Evolutionary conservation across 768 basidiomycete genomes (phyloP).

Genomic region (Boletus tylopilopsis): DNA sequence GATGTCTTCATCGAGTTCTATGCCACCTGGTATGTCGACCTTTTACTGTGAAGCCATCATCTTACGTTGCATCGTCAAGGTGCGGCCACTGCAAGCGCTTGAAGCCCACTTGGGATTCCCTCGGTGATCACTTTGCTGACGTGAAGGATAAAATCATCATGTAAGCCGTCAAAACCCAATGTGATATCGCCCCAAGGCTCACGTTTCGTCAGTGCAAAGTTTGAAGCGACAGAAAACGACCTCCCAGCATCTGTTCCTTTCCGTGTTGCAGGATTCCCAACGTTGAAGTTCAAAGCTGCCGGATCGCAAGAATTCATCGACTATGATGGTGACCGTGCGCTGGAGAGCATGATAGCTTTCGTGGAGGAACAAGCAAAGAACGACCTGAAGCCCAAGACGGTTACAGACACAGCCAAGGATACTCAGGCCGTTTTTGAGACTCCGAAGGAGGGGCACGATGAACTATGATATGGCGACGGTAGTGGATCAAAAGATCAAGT

Average conservation of each 20-base stretch:
- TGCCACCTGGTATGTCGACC: conserved; percentile 78
- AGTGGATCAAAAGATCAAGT: conserved; percentile 17
- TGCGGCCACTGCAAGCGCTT: conserved; percentile 97
- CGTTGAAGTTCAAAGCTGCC: conserved; percentile 94
- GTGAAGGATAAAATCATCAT: conserved; percentile 75
- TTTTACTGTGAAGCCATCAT: not conserved
- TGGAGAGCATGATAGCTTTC: conserved; percentile 83
- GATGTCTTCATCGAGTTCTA: conserved; percentile 98
- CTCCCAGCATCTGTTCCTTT: conserved; percentile 85
- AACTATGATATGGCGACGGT: conserved; percentile 21
- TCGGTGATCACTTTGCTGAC: conserved; percentile 79
- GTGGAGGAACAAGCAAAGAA: conserved; percentile 81
- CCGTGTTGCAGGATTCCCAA: conserved; percentile 88
- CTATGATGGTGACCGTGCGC: conserved; percentile 87
- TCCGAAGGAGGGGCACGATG: conserved; percentile 26
- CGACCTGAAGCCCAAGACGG: conserved; percentile 44
- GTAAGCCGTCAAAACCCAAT: conserved; percentile 45
- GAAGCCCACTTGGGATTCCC: conserved; percentile 88
- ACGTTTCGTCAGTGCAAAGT: conserved; percentile 66
- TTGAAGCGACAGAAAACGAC: conserved; percentile 97
- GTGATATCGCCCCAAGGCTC: not conserved
- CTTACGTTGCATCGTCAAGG: conserved; percentile 37
- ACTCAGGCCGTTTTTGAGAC: conserved; percentile 25
- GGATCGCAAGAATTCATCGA: conserved; percentile 84
- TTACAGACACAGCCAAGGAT: conserved; percentile 18